A percentile compares a stretch with the other conserved stretches of the same genome.
These are phyloP conservation scores for Ceratobasidium sp. DNA, from an alignment of 1,284 basidiomycete genomes.

Conservation along the genomic window DNA sequence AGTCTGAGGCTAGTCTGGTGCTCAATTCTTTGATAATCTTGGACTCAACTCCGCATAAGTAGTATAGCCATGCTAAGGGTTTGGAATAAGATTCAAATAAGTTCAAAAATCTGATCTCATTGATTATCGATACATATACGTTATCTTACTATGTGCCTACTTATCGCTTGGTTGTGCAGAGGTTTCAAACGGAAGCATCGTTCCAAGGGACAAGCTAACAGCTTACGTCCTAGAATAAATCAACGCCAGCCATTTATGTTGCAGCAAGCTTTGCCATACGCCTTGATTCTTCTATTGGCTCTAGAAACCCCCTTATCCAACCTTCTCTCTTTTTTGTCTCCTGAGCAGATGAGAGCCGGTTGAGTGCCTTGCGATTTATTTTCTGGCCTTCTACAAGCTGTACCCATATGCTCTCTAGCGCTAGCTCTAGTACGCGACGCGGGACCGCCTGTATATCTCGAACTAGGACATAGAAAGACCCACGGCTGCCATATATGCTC, in stretches of 20 bases:
- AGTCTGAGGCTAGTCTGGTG: no score
- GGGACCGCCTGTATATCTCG: conserved; percentile 47
- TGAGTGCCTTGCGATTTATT: conserved; percentile 9
- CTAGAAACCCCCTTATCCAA: conserved; percentile 17
- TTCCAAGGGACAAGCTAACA: not conserved
- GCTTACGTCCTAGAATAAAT: not conserved
- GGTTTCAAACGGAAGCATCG: not conserved
- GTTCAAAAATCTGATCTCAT: no score
- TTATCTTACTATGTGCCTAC: no score
- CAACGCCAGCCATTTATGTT: not conserved
- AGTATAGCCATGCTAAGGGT: no score
- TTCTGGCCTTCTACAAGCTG: conserved; percentile 14
- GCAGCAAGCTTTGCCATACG: conserved; percentile 10
- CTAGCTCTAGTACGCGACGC: conserved; percentile 22
- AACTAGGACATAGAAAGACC: conserved; percentile 57
- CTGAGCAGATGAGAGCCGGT: conserved; percentile 2
- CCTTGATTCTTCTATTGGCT: conserved; percentile 18
- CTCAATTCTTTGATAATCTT: no score
- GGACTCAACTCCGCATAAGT: no score
- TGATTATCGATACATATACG: no score
- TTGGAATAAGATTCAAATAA: no score
- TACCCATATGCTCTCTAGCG: conserved; percentile 29
- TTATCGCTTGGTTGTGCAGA: not conserved
- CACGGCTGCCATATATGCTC: conserved; percentile 55
- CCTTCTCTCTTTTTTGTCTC: conserved; percentile 9